Evolutionary conservation across 192 early-diverging fungal genomes (phyloP), one percentile per base, ranked within the genome.

Genomic region (Coemansia sp.): DNA sequence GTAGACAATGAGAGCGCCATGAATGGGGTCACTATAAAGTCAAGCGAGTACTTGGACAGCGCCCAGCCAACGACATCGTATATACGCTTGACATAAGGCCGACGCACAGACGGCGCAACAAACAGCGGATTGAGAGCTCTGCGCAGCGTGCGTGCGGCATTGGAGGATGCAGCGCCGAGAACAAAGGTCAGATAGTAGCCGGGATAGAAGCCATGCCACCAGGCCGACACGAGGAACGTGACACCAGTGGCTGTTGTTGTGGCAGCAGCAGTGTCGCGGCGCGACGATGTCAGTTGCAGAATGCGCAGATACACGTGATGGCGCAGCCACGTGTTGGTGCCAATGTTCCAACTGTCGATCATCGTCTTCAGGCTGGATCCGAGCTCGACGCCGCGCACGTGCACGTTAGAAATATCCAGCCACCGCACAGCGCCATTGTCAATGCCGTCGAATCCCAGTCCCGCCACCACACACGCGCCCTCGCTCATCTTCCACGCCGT

Each of bases 131-230:
- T 68, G 32, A 94, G 18, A 41, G 72, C 76, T 13, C 88, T 84
- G 47, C 92, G 88, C 39, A 94, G 26, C 1, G 75, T 77, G 63
- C 90, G 75, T 5, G 81, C 88, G 11, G 80, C 68, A 10, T 78
- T 87, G 61, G 84, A 84, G n/a, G 87, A 71, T 56, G 90, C 67
- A 1, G 88, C 84, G 21, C 84, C 89, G 12, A 83, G 56, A 0
- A 90, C 46, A 80, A 93, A 93, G 12, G 88, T 89, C 73, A 88
- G 69, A 68, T 93, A 94, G 72, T 94, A 94, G 26, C 91, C 93
- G 10, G 92, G 90, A 67, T 91, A 90, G 78, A 96, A 97, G 40
- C 97, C 97, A 67, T 99, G 97, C 97, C 97, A 99, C 62, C 96
- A 86, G 13, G 97, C 93, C 39, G 91, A 93, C 5, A 90, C 88